phyloP scores from a whole-genome alignment of 768 basidiomycete genomes.

The Boletus vermiculosoides region DNA sequence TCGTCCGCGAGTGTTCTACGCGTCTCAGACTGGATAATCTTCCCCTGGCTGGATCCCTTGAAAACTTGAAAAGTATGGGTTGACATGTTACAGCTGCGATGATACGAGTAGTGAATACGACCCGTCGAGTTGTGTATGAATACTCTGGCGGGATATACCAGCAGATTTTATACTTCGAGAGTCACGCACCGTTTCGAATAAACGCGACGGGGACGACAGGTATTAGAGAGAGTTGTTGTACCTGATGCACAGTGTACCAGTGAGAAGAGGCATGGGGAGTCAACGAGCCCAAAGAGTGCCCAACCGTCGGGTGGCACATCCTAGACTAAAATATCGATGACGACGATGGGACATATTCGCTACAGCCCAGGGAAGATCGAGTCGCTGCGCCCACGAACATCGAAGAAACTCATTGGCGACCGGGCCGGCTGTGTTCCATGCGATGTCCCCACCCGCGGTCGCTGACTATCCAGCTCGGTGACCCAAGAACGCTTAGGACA shows the following conservation, averaged over 20 bases:
- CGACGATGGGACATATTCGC: not conserved
- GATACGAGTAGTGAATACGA: not conserved
- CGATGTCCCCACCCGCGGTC: not conserved
- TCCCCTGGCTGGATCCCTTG: slow-evolving; percentile 19
- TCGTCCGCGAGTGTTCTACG: not conserved
- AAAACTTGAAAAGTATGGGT: slow-evolving; percentile 20
- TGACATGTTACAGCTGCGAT: not conserved
- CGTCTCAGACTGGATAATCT: not conserved
- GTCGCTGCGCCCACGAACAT: not conserved
- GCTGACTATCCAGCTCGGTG: too few relatives aligned
- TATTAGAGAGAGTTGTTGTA: not conserved
- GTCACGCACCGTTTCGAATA: not conserved
- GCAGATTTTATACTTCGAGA: not conserved
- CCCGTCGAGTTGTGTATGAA: not conserved
- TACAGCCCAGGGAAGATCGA: not conserved
- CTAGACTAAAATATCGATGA: too few relatives aligned
- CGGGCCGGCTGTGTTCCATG: not conserved
- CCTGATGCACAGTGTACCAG: not conserved
- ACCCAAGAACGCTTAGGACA: too few relatives aligned
- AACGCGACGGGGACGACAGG: not conserved
- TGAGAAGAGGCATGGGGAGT: not conserved
- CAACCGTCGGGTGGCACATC: not conserved
- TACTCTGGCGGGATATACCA: not conserved
- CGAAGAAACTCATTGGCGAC: not conserved
- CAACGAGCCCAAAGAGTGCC: not conserved